These are phyloP conservation scores for Detonula confervacea DNA, from an alignment of 352 stramenopile genomes.

Conservation along the genomic window DNA sequence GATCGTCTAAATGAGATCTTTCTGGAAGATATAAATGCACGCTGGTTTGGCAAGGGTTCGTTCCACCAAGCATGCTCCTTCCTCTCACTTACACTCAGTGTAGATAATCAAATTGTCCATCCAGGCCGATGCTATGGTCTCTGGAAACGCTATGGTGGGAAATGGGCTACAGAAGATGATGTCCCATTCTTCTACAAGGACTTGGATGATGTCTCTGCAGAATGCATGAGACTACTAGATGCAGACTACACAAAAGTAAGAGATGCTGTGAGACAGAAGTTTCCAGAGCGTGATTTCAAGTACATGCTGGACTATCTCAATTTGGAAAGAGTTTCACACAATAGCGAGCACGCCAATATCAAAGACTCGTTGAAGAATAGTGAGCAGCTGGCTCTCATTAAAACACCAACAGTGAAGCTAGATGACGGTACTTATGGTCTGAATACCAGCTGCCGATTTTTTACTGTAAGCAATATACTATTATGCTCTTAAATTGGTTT, in stretches of 20 bases:
- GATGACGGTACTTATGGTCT: slow-evolving; percentile 35
- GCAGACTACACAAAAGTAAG: slow-evolving; percentile 49
- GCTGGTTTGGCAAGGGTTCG: slow-evolving; percentile 28
- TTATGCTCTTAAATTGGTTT: no score
- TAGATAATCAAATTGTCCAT: slow-evolving; percentile 67
- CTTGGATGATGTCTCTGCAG: slow-evolving; percentile 55
- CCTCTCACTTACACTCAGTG: slow-evolving; percentile 51
- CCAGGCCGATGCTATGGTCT: slow-evolving; percentile 54
- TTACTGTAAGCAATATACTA: no score
- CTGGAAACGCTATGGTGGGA: slow-evolving; percentile 55
- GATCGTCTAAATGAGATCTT: slow-evolving; percentile 49
- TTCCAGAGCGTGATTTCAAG: slow-evolving; percentile 47
- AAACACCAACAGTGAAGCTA: slow-evolving; percentile 45
- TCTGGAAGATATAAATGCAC: slow-evolving; percentile 39
- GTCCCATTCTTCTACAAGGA: slow-evolving; percentile 62
- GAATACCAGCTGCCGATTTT: slow-evolving; percentile 47
- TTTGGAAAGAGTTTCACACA: slow-evolving; percentile 48
- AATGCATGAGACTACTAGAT: slow-evolving; percentile 46
- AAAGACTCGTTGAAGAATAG: slow-evolving; percentile 54
- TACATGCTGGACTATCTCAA: slow-evolving; percentile 62
- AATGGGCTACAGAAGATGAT: slow-evolving; percentile 35
- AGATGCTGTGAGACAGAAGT: slow-evolving; percentile 34
- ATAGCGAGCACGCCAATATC: slow-evolving; percentile 40
- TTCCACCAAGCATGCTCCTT: slow-evolving; percentile 59
- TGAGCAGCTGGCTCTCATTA: slow-evolving; percentile 49